Base-by-base conservation (phyloP, 192 early-diverging fungal species). In the Backusella tarrabulga region DNA sequence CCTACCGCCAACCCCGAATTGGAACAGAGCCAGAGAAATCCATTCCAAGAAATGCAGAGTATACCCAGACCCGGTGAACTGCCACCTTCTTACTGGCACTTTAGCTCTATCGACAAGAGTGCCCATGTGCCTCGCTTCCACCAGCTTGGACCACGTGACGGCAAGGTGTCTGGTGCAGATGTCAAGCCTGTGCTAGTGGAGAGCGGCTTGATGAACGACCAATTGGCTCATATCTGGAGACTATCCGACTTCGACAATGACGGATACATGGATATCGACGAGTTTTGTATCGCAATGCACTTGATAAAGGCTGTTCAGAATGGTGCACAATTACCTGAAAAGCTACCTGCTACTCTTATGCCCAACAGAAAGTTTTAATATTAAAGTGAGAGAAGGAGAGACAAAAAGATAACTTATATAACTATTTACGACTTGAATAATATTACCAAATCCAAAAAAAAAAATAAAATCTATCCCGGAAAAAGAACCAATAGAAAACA, bases 271-370 rank as follows among this genome's bases (percentile, higher is more conserved):
- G 91, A 92, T 35, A 71, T 86, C 56, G 90, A 92, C 73, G 90
- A 93, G 83, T 93, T 93, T 68, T 83, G 87, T 46, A 87, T 91
- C 19, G 92, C 92, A 7, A 93, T 93, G 92, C 87, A 89, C 52
- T 60, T 90, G n/a, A 69, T 75, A 21, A 73, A 78, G 40, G 71
- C 75, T 0, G 83, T 82, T 4, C 72, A 81, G 29, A 67, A 81
- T 41, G 83, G 81, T 26, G 75, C 67, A 0, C 36, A 52, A 9
- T 63, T 81, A 4, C 80, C 79, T 0, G 83, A 81, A 34, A 84
- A 77, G 21, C 35, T 81, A 3, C 80, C 80, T 12, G 63, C 76
- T 40, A 71, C 75, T 21, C 23, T 81, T n/a, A 67, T 74, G 35
- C 80, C 80, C 26, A 81, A 76, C 50, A 52, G 77, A 68, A 72